A percentile compares a stretch with the other conserved stretches of the same genome.
Conservation (phyloP, 495 filamentous ascomycete genomes). For the Xylona heveae region DNA sequence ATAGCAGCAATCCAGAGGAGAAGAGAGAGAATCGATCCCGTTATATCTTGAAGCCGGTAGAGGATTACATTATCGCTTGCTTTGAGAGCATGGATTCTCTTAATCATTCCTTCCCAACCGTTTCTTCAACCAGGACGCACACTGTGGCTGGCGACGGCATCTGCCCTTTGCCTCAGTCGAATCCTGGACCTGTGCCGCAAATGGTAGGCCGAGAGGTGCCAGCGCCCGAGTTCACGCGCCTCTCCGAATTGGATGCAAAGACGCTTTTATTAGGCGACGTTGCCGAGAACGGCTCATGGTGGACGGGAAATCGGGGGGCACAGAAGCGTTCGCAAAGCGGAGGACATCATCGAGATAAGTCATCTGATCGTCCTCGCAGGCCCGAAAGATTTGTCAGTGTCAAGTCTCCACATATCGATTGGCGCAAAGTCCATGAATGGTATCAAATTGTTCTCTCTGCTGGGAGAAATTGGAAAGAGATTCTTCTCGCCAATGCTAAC, state of each 20-base stretch:
- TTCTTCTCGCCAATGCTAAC: slow-evolving; percentile 15
- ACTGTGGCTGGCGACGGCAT: neutral
- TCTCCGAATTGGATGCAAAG: slow-evolving; percentile 50
- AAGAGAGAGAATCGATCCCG: neutral
- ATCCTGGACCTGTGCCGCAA: neutral
- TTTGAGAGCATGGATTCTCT: slow-evolving; percentile 4
- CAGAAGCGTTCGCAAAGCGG: slow-evolving; percentile 14
- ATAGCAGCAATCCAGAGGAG: too few relatives aligned
- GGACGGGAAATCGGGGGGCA: slow-evolving; percentile 38
- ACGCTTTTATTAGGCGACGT: slow-evolving; percentile 59
- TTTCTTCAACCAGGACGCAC: neutral
- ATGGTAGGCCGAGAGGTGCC: too few relatives aligned
- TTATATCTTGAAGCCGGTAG: slow-evolving; percentile 6
- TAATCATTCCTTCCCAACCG: slow-evolving; percentile 5
- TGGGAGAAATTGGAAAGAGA: slow-evolving; percentile 34
- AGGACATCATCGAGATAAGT: slow-evolving; percentile 14
- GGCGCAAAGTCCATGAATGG: slow-evolving; percentile 50
- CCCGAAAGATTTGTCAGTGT: slow-evolving; percentile 26
- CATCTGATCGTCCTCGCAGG: slow-evolving; percentile 4
- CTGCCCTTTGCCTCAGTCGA: neutral
- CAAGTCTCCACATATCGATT: slow-evolving; percentile 54
- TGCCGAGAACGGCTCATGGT: slow-evolving; percentile 71
- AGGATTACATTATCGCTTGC: slow-evolving; percentile 5
- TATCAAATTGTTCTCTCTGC: slow-evolving; percentile 49
- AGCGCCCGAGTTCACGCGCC: slow-evolving; percentile 8